Evolutionary conservation across 192 early-diverging fungal genomes (phyloP).

Genomic region (Coemansia sp.): DNA sequence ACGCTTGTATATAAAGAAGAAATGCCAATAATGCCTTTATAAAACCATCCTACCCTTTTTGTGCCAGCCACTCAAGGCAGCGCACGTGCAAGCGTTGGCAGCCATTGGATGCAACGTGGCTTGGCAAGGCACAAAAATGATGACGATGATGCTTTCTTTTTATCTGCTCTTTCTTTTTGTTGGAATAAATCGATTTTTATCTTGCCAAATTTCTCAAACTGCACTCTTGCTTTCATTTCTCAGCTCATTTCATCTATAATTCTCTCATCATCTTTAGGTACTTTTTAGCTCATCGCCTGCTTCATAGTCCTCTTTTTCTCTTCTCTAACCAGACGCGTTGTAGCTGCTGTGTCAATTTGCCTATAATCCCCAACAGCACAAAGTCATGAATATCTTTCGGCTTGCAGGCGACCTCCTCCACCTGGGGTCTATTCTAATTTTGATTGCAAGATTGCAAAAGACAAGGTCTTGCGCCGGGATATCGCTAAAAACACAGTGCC

Average conservation of each 20-base stretch:
- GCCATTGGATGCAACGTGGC: conserved; percentile 7
- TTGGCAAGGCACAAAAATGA: not conserved
- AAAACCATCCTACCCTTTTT: too few species aligned
- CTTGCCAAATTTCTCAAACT: too few species aligned
- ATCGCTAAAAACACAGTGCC: conserved; percentile 94
- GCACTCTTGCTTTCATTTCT: not conserved
- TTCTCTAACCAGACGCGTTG: not conserved
- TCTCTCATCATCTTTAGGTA: too few species aligned
- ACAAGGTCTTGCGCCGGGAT: conserved; percentile 91
- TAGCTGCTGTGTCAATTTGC: not conserved
- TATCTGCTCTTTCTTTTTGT: too few species aligned
- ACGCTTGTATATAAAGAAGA: not conserved
- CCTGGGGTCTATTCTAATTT: conserved; percentile 89
- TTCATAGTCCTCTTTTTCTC: not conserved
- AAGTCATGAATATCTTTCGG: conserved; percentile 88
- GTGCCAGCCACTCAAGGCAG: not conserved
- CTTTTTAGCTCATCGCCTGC: not conserved
- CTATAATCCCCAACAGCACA: not conserved
- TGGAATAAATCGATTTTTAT: too few species aligned
- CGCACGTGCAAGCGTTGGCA: conserved; percentile 6
- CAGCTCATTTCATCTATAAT: not conserved
- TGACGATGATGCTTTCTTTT: too few species aligned
- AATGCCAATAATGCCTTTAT: too few species aligned
- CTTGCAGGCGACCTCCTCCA: conserved; percentile 91
- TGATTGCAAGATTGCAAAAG: conserved; percentile 87